Conservation (phyloP, 2,329 filamentous ascomycete genomes). For the Nothomitra cinnamomea region DNA sequence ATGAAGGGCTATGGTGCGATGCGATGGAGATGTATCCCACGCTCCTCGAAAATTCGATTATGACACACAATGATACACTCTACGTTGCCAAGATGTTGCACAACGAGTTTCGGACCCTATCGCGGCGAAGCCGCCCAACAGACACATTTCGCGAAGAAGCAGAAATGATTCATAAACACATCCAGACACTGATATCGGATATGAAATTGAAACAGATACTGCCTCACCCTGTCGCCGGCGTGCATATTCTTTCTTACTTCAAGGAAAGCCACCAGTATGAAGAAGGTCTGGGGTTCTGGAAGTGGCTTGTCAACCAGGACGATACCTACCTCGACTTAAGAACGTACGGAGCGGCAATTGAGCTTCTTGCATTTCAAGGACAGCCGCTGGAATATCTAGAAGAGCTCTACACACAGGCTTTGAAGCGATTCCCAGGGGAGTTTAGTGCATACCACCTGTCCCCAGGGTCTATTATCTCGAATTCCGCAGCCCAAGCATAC, state of each 20-base stretch:
- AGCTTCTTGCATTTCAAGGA: constrained; percentile 27
- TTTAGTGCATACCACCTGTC: constrained; percentile 31
- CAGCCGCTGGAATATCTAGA: constrained; percentile 26
- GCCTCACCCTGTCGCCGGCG: constrained; percentile 19
- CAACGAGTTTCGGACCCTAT: background rate
- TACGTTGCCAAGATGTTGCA: background rate
- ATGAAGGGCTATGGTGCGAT: background rate
- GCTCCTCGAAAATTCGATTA: background rate
- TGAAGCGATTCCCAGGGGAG: constrained; percentile 29
- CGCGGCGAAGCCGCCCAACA: background rate
- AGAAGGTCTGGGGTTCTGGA: constrained; percentile 27
- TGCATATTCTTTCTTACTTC: constrained; percentile 30
- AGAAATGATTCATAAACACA: background rate
- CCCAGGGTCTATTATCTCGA: constrained; percentile 27
- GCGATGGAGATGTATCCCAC: background rate
- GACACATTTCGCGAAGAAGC: too few species aligned
- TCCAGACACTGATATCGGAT: background rate
- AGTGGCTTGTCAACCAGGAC: constrained; percentile 27
- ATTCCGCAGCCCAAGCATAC: constrained; percentile 20
- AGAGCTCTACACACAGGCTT: constrained; percentile 25
- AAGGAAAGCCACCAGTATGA: constrained; percentile 27
- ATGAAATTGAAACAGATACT: background rate
- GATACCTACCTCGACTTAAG: constrained; percentile 24
- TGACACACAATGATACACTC: background rate
- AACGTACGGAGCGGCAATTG: constrained; percentile 32